phyloP scores from a whole-genome alignment of 2,329 filamentous ascomycete species.

The Penicillium digitatum region DNA sequence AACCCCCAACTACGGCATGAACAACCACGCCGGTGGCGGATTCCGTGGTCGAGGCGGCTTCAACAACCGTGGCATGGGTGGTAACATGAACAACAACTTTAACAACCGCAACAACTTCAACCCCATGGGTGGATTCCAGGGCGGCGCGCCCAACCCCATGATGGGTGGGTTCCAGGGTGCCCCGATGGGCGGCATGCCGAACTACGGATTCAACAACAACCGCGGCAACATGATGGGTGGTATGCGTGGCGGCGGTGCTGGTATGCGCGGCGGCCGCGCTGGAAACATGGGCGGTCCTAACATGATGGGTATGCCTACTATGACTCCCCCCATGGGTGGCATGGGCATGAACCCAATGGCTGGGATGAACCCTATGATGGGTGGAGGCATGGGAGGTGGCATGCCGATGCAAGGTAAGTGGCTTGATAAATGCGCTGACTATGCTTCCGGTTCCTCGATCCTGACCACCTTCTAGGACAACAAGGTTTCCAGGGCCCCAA shows the following conservation, averaged over 20 bases:
- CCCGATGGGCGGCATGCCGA: constrained; percentile 51
- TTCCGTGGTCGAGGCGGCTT: constrained; percentile 52
- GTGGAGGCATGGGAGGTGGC: constrained; percentile 28
- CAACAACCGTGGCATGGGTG: constrained; percentile 47
- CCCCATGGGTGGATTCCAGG: constrained; percentile 49
- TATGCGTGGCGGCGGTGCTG: constrained; percentile 55
- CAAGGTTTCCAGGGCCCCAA: constrained; percentile 64
- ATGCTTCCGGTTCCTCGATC: neutral
- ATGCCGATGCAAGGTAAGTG: constrained; percentile 50
- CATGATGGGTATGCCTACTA: constrained; percentile 52
- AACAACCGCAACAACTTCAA: constrained; percentile 23
- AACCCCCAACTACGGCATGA: constrained; percentile 38
- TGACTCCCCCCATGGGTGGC: constrained; percentile 37
- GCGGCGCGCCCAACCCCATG: constrained; percentile 46
- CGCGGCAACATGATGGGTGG: constrained; percentile 55
- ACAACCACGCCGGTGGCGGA: constrained; percentile 1
- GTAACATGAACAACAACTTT: constrained; percentile 19
- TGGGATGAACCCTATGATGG: constrained; percentile 58
- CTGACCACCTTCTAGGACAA: constrained; percentile 26
- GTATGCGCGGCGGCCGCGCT: constrained; percentile 56
- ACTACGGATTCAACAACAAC: constrained; percentile 49
- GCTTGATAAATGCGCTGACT: neutral
- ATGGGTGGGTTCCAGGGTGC: constrained; percentile 41
- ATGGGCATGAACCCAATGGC: constrained; percentile 51
- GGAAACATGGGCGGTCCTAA: constrained; percentile 53